Base-by-base conservation (phyloP, 176 grass and related monocot species). In the Bromus sterilis region DNA sequence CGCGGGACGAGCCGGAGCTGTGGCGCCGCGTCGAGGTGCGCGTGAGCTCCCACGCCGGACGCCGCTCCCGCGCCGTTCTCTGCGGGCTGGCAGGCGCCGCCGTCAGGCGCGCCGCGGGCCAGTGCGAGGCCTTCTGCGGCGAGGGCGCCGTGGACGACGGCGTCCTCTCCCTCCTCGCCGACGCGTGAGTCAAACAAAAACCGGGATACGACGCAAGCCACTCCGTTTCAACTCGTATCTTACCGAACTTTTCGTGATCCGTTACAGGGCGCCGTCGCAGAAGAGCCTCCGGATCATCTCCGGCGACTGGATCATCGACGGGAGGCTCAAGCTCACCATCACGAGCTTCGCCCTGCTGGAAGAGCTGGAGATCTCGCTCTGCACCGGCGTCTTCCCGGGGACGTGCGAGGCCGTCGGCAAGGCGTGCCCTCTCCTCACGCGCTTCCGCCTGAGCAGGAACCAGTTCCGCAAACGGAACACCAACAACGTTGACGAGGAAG, bases 341-440 rank as follows among this genome's bases (percentile, higher is more conserved):
- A 20, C 12, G 1, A 81, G 11, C 34, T 75, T 80, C 33, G 0
- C 60, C 8, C 37, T 75, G 28, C 84, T 86, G 1, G 77, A 86
- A 69, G 70, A 81, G 58, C 78, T 86, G 0, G 84, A 86, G 26
- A 46, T 86, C 18, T 86, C 84, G 5, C 59, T 55, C 8, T 66
- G 12, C 44, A 7, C 4, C 3, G 21, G 9, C 11, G 9, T 1
- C n/a, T 77, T 11, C 12, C 11, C 11, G 7, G 0, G 26, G 59
- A 36, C 37, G 0, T 46, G 28, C 7, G 59, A 66, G 28, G 39
- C 26, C 59, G 34, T 21, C 13, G 56, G 66, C 16, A 9, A 0
- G 7, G 56, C 56, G 1, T 80, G 84, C 67, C 67, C 42, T 3
- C 66, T 18, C 11, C 67, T 80, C 11, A 63, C 9, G 56, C 33